Base-by-base conservation (phyloP, 305 asterid genomes). In the Plantago coronopus region DNA sequence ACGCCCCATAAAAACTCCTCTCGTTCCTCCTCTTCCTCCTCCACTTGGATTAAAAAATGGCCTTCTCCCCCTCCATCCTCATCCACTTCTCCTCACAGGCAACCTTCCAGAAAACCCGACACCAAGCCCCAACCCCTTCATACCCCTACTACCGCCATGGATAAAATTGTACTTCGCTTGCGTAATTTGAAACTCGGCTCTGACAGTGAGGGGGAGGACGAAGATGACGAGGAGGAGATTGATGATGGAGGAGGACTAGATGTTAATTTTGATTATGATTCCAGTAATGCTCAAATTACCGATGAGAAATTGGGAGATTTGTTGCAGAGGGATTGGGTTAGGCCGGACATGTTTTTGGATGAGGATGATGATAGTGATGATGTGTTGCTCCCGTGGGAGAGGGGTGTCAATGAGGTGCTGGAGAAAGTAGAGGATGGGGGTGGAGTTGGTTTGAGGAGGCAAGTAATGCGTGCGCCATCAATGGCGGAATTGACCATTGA, bases 261-360 rank as follows among this genome's bases (percentile, higher is more conserved):
- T 1, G 7, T 57, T 13, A 47, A 54, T 17, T 48, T 62, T 0
- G 9, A 6, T 68, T 63, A 51, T 66, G 73, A 46, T 29, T 57
- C 77, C 40, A 21, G 25, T 1, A 47, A 64, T 70, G 67, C 17
- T 66, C 82, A 59, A 23, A 57, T 42, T 19, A 80, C 72, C 49
- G 85, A 75, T 65, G 97, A 83, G 54, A 89, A 80, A 22, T 68
- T 93, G 76, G 97, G 97, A 68, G 97, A 89, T 77, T 89, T 93
- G 79, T 74, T 93, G 86, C 82, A 83, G 61, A 82, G 99, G 68
- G 96, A 93, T 72, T 93, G 97, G 99, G 81, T 89, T 34, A 79
- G 99, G 46, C 99, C 99, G 21, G 99, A 93, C 77, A 84, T 74
- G 21, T 76, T 85, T 49, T 71, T 93, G 57, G 76, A 43, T 7